Conservation (phyloP, 306 rosid species). For the Pterocarpus santalinus region DNA sequence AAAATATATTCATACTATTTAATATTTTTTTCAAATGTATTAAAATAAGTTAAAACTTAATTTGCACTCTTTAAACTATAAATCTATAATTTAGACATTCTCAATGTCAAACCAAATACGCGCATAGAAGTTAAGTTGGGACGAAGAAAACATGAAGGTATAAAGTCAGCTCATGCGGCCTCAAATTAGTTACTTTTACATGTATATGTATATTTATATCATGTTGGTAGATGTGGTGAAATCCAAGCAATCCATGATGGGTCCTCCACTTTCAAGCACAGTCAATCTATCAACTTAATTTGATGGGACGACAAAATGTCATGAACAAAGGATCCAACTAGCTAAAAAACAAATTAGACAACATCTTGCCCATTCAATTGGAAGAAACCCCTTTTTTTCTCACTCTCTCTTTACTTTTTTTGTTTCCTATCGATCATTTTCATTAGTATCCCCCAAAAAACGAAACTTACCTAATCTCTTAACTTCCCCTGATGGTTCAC, state of each 20-base stretch:
- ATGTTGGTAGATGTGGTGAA: slow-evolving; percentile 60
- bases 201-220: not conserved
- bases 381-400: not conserved
- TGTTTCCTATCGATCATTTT: slow-evolving; percentile 24
- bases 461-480: slow-evolving; percentile 46
- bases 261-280: slow-evolving; percentile 46
- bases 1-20: no score
- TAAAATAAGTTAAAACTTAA: no score
- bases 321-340: slow-evolving; percentile 34
- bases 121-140: not conserved
- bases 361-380: not conserved
- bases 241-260: slow-evolving; percentile 62
- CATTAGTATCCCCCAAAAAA: slow-evolving; percentile 32
- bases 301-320: not conserved
- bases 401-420: slow-evolving; percentile 2
- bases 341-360: slow-evolving; percentile 31
- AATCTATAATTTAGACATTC: no score
- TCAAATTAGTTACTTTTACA: not conserved
- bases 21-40: no score
- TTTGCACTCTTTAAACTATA: no score
- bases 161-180: slow-evolving; percentile 4
- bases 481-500: slow-evolving; percentile 32
- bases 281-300: slow-evolving; percentile 24
- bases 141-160: not conserved
- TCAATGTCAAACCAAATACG: no score